A percentile compares a stretch with the other conserved stretches of the same genome.
phyloP scores from a whole-genome alignment of 805 yeast genomes.

The Isabelozyma pseudorhagii region DNA sequence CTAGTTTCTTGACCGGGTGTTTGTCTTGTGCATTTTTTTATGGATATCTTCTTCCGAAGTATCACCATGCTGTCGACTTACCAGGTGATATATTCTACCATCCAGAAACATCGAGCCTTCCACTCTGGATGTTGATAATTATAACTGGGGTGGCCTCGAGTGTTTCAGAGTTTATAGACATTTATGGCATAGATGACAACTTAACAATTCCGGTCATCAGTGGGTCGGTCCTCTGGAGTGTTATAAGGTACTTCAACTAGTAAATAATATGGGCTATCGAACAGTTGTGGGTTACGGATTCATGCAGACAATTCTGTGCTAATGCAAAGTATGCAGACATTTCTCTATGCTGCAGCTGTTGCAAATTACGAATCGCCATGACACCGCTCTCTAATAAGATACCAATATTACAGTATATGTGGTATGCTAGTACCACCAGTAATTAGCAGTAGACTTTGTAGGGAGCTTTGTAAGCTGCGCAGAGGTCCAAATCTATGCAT shows the following conservation, averaged over 20 bases:
- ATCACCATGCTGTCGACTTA: conserved; percentile 9
- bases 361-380: too few species aligned
- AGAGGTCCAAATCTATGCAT: too few species aligned
- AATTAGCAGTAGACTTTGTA: too few species aligned
- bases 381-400: too few species aligned
- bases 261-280: background rate
- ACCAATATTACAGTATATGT: too few species aligned
- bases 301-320: too few species aligned
- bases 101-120: conserved; percentile 14
- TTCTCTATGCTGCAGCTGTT: too few species aligned
- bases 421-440: too few species aligned
- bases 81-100: conserved; percentile 22
- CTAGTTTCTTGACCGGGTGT: conserved; percentile 10
- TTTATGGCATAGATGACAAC: conserved; percentile 26
- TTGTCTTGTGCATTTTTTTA: conserved; percentile 12
- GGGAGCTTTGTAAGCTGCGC: too few species aligned
- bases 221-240: conserved; percentile 5
- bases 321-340: too few species aligned
- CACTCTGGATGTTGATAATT: conserved; percentile 15
- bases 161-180: conserved; percentile 19
- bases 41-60: conserved; percentile 15
- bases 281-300: too few species aligned
- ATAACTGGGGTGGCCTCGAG: conserved; percentile 22
- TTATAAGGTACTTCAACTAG: background rate
- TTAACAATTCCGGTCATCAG: conserved; percentile 30